These are phyloP conservation scores for Termitomyces sp. DNA, from an alignment of 768 basidiomycete species.

Conservation along the genomic window DNA sequence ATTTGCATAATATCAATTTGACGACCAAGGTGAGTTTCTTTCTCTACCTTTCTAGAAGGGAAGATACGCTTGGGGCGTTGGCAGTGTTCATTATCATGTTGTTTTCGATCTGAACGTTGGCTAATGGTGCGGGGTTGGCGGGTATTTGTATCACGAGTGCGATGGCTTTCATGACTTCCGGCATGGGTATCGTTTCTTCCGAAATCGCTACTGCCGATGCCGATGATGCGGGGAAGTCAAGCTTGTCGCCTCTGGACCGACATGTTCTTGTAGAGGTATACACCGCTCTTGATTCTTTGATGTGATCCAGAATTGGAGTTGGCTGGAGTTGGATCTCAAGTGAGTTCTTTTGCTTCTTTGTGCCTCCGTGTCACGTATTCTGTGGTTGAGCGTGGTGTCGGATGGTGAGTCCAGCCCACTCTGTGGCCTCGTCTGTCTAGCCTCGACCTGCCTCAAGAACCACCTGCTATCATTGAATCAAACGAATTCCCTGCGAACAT, in stretches of 20 bases:
- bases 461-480: constrained; percentile 69
- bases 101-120: constrained; percentile 64
- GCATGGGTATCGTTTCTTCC: constrained; percentile 16
- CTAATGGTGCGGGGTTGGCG: constrained; percentile 55
- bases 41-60: not conserved
- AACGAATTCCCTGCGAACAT: no score
- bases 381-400: constrained; percentile 87
- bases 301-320: constrained; percentile 59
- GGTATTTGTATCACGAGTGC: constrained; percentile 76
- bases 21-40: constrained; percentile 61
- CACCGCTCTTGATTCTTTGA: constrained; percentile 11
- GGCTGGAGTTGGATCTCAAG: constrained; percentile 78
- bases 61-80: constrained; percentile 61
- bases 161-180: constrained; percentile 46
- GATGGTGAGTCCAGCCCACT: constrained; percentile 50
- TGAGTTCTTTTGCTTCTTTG: constrained; percentile 30
- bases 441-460: constrained; percentile 83
- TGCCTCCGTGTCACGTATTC: not conserved
- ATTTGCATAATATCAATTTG: constrained; percentile 64
- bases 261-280: constrained; percentile 1
- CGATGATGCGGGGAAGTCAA: constrained; percentile 32
- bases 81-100: constrained; percentile 74
- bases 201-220: not conserved
- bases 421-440: constrained; percentile 15
- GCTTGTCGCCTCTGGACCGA: constrained; percentile 50